Base-by-base conservation (phyloP, 2,329 filamentous ascomycete genomes). In the Colletotrichum eleusines region DNA sequence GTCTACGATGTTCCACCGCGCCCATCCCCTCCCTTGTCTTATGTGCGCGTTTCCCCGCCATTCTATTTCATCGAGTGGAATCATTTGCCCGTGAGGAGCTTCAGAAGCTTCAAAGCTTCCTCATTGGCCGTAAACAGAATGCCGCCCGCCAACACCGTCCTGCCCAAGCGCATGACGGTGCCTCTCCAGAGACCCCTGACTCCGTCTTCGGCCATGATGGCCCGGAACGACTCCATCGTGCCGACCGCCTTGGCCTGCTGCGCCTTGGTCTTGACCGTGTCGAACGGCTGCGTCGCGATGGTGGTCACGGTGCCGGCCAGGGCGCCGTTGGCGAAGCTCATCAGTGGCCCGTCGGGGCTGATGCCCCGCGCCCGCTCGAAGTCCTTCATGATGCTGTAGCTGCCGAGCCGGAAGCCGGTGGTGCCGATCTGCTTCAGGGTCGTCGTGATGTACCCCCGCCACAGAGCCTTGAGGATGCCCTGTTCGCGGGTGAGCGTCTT, bases 371-470 rank as follows among this genome's bases (percentile, higher is more conserved):
- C 28, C 1, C 61, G 61, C 61, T 69, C 66, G 20, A 65, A 69
- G 38, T 69, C 66, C 23, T 69, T 69, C 44, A 69, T 69, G n/a
- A 65, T 69, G 46, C 66, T 59, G 28, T 69, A 69, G 54, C 66
- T 69, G 12, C 66, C 66, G 1, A 69, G 66, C 5, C 66, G 33
- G 44, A 69, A 69, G 3, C 66, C 66, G n/a, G 66, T 69, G 5
- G 66, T 69, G 9, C 66, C 60, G 12, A 69, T 65, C 8, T 69
- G 66, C 28, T 69, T 69, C 44, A 69, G 12, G 0, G 66, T 69
- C 9, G 66, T 69, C 14, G 66, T 69, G 44, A 69, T 35, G 35
- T 69, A 69, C 1, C 66, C 66, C 1, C 66, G 40, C 66, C 66
- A 69, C 12, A 69, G 46, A 2, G 66, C 66, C 28, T 35, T 54